These are phyloP conservation scores for Waltiozyma sp. DNA, from an alignment of 1,139 yeast genomes.

Conservation along the genomic window DNA sequence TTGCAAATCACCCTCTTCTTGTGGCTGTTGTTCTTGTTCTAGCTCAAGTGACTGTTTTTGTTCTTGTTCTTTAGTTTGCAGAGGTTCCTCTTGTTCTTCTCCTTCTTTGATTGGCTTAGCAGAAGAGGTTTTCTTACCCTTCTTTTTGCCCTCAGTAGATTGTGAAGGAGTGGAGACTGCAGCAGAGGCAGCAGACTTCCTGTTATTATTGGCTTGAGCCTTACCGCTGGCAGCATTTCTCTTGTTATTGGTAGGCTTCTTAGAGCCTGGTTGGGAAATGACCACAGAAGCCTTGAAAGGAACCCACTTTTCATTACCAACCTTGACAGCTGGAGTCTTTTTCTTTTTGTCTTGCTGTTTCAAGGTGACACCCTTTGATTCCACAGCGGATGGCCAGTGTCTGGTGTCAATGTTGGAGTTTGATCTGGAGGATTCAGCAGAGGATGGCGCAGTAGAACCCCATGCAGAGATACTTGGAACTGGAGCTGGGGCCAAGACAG, in stretches of 20 bases:
- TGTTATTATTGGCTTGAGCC: constrained; percentile 1
- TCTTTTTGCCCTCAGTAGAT: background rate
- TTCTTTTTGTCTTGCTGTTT: constrained; percentile 1
- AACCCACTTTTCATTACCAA: constrained; percentile 21
- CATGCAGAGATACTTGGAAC: constrained; percentile 63
- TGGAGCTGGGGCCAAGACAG: constrained; percentile 63
- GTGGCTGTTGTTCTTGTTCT: constrained; percentile 2
- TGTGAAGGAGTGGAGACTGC: background rate
- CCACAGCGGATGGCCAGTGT: constrained; percentile 48
- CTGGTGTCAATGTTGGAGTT: constrained; percentile 26
- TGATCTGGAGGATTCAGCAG: constrained; percentile 19
- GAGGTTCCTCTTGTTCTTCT: background rate
- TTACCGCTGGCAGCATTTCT: constrained; percentile 1
- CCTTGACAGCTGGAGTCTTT: background rate
- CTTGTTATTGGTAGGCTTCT: background rate
- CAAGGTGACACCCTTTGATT: background rate
- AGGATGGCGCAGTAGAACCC: constrained; percentile 32
- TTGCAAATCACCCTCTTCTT: too few relatives aligned
- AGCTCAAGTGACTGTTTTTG: background rate
- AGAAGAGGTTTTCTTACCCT: background rate
- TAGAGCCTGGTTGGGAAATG: constrained; percentile 4
- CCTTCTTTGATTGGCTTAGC: background rate
- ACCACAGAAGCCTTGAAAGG: constrained; percentile 20
- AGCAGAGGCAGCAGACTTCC: background rate
- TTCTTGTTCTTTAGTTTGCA: constrained; percentile 2